Conservation (phyloP, 2,329 filamentous ascomycete species). For the Arthrocladium fulminans region DNA sequence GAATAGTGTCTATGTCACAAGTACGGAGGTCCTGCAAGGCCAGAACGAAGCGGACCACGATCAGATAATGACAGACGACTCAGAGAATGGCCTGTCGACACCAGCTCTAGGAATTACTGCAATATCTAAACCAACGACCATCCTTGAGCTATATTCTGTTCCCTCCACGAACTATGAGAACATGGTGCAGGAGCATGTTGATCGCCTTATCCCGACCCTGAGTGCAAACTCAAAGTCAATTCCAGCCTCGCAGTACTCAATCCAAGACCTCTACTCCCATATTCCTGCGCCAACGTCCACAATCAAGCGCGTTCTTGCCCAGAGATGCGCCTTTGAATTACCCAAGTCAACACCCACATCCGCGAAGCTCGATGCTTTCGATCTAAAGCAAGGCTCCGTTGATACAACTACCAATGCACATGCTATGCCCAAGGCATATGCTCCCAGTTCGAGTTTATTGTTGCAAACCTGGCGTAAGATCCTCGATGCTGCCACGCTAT, state of each 20-base stretch:
- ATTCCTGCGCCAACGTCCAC: slow-evolving; percentile 16
- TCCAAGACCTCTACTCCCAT: slow-evolving; percentile 14
- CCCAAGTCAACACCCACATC: neutral
- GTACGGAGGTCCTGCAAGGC: slow-evolving; percentile 12
- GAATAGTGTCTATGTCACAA: slow-evolving; percentile 49
- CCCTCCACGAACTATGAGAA: slow-evolving; percentile 7
- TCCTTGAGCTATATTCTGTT: slow-evolving; percentile 35
- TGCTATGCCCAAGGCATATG: no score
- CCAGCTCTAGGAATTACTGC: slow-evolving; percentile 25
- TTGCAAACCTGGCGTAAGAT: slow-evolving; percentile 18
- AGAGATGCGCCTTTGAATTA: slow-evolving; percentile 11
- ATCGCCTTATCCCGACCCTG: neutral
- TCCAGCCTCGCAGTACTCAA: slow-evolving; percentile 5
- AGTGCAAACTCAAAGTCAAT: neutral
- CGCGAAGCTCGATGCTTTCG: neutral
- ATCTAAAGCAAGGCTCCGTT: neutral
- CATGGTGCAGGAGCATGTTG: neutral
- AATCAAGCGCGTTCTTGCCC: slow-evolving; percentile 6
- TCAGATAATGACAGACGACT: neutral
- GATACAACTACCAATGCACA: neutral
- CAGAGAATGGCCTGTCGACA: slow-evolving; percentile 9
- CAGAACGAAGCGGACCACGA: slow-evolving; percentile 17
- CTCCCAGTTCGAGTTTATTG: slow-evolving; percentile 13
- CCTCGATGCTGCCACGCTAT: slow-evolving; percentile 11
- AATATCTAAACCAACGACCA: slow-evolving; percentile 38